Evolutionary conservation across 2,329 filamentous ascomycete genomes (phyloP), one percentile per base, ranked within the genome.

Genomic region (Trichoderma afroharzianum): DNA sequence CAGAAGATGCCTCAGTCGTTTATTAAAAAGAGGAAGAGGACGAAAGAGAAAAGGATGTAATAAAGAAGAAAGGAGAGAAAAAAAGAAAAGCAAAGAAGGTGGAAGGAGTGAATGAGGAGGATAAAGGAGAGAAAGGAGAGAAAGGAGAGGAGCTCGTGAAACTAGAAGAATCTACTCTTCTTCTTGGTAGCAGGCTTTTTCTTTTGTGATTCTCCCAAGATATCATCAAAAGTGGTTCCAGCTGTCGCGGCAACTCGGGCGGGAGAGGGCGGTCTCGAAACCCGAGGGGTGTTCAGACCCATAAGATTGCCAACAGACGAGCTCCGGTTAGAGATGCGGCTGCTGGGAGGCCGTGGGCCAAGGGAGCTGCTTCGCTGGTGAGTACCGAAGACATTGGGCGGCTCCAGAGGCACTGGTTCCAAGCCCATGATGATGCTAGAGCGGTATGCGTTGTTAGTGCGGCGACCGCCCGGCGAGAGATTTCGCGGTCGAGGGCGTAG

Each of bases 151-250:
- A 32, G 1, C 7, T 9, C n/a, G 15, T 43, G 32, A 33, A 11
- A 36, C 33, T 75, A 83, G 73, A 83, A 83, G 74, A 83, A 84
- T 62, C 82, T 78, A 63, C 79, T 78, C 79, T 82, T 83, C 76
- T 82, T 83, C 80, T 83, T 82, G 43, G 76, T 71, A 39, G 69
- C 67, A 30, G 76, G 69, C 73, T 80, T 80, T 73, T 80, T 79
- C 61, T 80, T 79, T 55, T 80, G 74, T 12, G 74, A 75, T n/a
- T 77, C 78, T 9, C 81, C 81, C 28, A 86, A 77, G 43, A 86
- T 86, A 63, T 86, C 85, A 73, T 86, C 85, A 76, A 86, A 86
- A 0, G 85, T 86, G 32, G 81, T 79, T 3, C 82, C 80, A 12
- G 80, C 76, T 26, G 74, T 78, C 2, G 73, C 74, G 9, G 77